Evolutionary conservation across 148 eudicot species (phyloP), one percentile per base, ranked within the genome.

Genomic region (Silene uniflora): DNA sequence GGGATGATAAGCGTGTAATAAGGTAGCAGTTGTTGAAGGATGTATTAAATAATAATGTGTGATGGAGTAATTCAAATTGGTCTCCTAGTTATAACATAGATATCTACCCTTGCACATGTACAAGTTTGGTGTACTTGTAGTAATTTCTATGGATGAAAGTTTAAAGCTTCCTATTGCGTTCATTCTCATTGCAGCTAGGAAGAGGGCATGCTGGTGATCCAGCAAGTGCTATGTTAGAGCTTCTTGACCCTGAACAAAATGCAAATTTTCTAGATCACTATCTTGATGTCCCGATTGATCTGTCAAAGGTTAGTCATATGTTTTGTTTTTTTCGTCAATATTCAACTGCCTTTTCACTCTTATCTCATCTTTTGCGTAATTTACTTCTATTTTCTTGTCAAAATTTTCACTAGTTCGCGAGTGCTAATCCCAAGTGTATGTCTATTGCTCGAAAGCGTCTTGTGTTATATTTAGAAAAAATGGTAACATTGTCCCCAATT

Each of bases 161-260:
- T 23, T 73, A 58, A 69, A 32, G 21, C 55, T 68, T 16, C 25
- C 1, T 21, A 46, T 47, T 54, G 32, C 71, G 62, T 72, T 46
- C 62, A 16, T 19, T 74, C 58, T 52, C 12, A 16, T 84, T 73
- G 75, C 93, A 94, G 99, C 80, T 92, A 84, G 99, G 97, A 80
- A 88, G 91, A 68, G 99, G 97, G 73, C 94, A 95, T 85, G 88
- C 97, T 49, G 99, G 97, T 70, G 99, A 95, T 85, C 99, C 99
- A 42, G 99, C 99, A 39, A 95, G 99, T 90, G 99, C 99, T 79
- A 92, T 95, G 97, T 85, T 95, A 83, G 99, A 95, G 83, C 96
- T 95, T 68, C 99, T 95, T 78, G 97, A 95, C 76, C 99, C 99
- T 21, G 99, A 95, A 85, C 99, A 95, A 80, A 95, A 95, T 84